Base-by-base conservation (phyloP, 225 moss, liverwort and hornwort genomes). In the Climacium dendroides region DNA sequence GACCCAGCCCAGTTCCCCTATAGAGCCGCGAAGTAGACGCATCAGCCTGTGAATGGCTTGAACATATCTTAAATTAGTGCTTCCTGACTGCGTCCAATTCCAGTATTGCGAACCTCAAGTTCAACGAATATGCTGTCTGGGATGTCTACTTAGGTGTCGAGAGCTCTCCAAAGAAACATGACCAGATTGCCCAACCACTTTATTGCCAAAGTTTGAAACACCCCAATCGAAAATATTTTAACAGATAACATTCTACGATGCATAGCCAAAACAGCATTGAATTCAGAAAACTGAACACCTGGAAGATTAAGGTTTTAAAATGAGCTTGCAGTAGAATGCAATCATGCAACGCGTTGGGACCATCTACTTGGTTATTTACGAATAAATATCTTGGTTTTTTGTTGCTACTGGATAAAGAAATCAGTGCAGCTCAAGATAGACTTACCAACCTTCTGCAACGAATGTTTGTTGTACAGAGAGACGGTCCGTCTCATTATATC, bases 41-140 rank as follows among this genome's bases (percentile, higher is more conserved):
- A 91, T 96, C 97, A 74, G 97, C 97, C 83, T 97, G 97, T 97
- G 81, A 97, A 96, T 25, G 97, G 95, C 71, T 96, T 95, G 89
- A 97, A 97, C 96, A 97, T 97, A 48, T 95, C 97, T 30, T 89
- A 48, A 48, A 48, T 83, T 6, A 97, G 92, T 30, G 88, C 93
- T 54, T 96, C 96, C 89, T 90, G 12, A 22, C 35, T 67, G 12
- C 22, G 12, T 66, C 7, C 67, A 67, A 13, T 37, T 37, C 67
- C 39, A 69, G 14, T 41, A 39, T 14, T 2, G 14, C 7, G 0
- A 69, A 69, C 39, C 39, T 69, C 7, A 10, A 18, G 48, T 83
- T 95, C 90, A 50, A 97, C 65, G 23, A 92, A 78, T 78, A 89
- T 88, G 37, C 54, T 82, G 58, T 87, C 90, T 48, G 85, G 77